Base-by-base conservation (phyloP, 106 monocot genomes). In the Chionographis japonica region DNA sequence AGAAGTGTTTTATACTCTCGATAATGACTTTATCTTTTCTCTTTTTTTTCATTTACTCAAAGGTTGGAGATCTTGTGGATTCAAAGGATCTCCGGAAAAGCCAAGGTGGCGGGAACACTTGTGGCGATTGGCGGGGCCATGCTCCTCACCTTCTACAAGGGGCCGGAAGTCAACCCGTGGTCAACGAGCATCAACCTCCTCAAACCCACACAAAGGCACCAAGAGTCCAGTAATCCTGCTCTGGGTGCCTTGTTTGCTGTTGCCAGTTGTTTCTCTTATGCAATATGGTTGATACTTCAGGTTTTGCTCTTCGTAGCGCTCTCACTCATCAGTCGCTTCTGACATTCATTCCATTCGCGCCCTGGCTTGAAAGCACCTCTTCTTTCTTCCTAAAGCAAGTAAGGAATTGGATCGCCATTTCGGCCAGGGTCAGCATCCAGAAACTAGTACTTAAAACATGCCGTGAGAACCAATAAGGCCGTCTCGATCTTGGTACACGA, bases 141-240 rank as follows among this genome's bases (percentile, higher is more conserved):
- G 95, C 27, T 88, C 13, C 88, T 95, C 37, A 91, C 91, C 60
- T 82, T 95, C 63, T 86, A 82, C 75, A 89, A 84, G 66, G 95
- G 95, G 18, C 13, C 37, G 2, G 75, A 77, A 11, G 6, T 95
- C 41, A 68, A 66, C 37, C 15, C 84, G 6, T 91, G 88, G 86
- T 50, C 74, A 0, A 83, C 74, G 9, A 55, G 70, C 6, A 5
- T 89, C 37, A 15, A 87, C 51, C 78, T 92, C n/a, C n/a, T 76
- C 46, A 58, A 74, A 12, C 4, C 17, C 73, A 35, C 6, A 46
- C 36, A 12, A 2, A 2, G 27, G 27, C 68, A 54, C 38, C 68
- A 73, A 52, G 68, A 78, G 40, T 54, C 17, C 0, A 67, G 62
- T 56, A 76, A 84, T 65, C 74, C 12, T 3, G 71, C 70, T 11